Evolutionary conservation across 768 basidiomycete species (phyloP), one percentile per base, ranked within the genome.

Genomic region (Vararia minispora): DNA sequence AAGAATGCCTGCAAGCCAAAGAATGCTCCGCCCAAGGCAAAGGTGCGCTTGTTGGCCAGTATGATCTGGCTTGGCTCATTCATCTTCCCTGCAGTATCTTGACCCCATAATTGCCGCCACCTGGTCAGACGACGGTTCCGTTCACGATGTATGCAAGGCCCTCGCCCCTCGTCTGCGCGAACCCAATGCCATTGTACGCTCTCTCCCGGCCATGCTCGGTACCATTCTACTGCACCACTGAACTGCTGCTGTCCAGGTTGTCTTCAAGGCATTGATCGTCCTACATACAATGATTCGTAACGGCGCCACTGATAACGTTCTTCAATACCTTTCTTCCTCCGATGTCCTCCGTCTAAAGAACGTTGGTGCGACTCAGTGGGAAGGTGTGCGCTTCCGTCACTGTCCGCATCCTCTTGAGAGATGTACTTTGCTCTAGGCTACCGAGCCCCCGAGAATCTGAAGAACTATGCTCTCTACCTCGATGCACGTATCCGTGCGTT

Each of bases 1-100:
- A 95, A 94, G 64, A 64, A 88, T 56, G 95, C 94, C 11, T 97
- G 91, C 65, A 97, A 97, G 71, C 88, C 92, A 40, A 98, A 98
- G 65, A 77, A 87, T 32, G 88, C 89, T 2, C 79, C 88, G 2
- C 95, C 95, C 45, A 99, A 99, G 64, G 63, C 89, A 47, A 99
- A 99, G 74, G 92, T 89, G 43, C 30, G 20, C 35, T n/a, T n/a
- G n/a, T n/a, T n/a, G n/a, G n/a, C n/a, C n/a, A n/a, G n/a, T n/a
- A n/a, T n/a, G n/a, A n/a, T n/a, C n/a, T n/a, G n/a, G n/a, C n/a
- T n/a, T n/a, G n/a, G n/a, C n/a, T n/a, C 24, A 13, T 27, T 27
- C 36, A 23, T 25, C 18, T 39, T 13, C 4, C 30, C 28, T 33
- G 17, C 56, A 97, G 90, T 99, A 98, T 64, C 71, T 99, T 44